Evolutionary conservation across 345 rosid genomes (phyloP), one percentile per base, ranked within the genome.

Genomic region (Acer negundo): DNA sequence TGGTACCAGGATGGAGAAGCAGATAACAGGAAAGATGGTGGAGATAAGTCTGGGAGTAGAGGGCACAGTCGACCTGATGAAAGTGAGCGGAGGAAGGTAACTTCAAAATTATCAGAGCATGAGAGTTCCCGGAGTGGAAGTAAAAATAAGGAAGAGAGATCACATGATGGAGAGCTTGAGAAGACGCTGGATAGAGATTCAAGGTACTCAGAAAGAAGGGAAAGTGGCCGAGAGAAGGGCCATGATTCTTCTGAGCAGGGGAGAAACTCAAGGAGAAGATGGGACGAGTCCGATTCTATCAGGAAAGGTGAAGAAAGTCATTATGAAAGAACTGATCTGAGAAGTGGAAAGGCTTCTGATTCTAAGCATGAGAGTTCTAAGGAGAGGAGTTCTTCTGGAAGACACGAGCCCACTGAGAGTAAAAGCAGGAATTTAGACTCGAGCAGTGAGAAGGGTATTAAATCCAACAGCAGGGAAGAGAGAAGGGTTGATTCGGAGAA

Each of bases 1-100:
- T 91, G 92, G 92, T 94, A 96, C 77, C 90, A 96, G 86, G 98
- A 96, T 67, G 97, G 98, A 74, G 98, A 96, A 55, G 83, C 81
- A 12, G 99, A 94, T 22, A 82, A 62, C 77, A 85, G 80, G 84
- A 89, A 77, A 74, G 91, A 84, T 70, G 90, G 85, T 74, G 92
- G 90, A 8, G 97, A 91, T 42, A 94, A 86, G 86, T 78, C 80
- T 26, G 86, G 87, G 61, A 71, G 76, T 76, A 89, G 78, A 81
- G 90, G 86, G 51, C 87, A 80, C 71, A 73, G 81, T 77, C 83
- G 87, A 62, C 74, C 61, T 28, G 92, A 86, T 73, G 92, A 88
- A 8, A 84, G 88, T 56, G 97, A 91, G 58, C 88, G 84, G 74
- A 90, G 88, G 85, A 89, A 93, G 80, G 64, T 69, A 77, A 80